Evolutionary conservation across 768 basidiomycete species (phyloP).

Genomic region (Lactifluus volemus): DNA sequence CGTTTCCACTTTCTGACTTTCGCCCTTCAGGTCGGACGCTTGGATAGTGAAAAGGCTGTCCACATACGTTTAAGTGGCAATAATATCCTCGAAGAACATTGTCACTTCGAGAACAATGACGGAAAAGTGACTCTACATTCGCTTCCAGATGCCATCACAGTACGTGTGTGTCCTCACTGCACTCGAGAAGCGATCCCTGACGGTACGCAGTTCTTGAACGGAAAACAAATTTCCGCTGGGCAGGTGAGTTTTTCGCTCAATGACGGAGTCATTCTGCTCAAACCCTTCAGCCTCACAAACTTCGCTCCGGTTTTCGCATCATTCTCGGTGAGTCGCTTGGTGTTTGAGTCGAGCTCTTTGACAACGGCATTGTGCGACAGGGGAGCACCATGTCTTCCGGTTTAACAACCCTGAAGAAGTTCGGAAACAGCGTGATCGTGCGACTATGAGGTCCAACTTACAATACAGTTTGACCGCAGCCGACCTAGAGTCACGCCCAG

Average conservation of each 20-base stretch:
- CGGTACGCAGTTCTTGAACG: constrained; percentile 74
- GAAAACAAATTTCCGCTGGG: constrained; percentile 71
- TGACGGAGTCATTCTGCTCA: not conserved
- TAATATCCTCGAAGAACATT: constrained; percentile 89
- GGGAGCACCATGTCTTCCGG: constrained; percentile 95
- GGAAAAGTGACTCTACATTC: constrained; percentile 79
- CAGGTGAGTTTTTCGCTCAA: constrained; percentile 42
- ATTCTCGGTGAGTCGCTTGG: constrained; percentile 64
- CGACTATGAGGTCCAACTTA: constrained; percentile 61
- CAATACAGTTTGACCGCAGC: constrained; percentile 55
- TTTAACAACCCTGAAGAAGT: constrained; percentile 96
- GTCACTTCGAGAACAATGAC: constrained; percentile 79
- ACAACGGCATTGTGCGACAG: constrained; percentile 29
- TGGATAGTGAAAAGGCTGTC: constrained; percentile 72
- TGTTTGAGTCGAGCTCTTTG: not conserved
- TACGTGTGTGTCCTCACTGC: constrained; percentile 29
- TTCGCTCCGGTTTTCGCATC: constrained; percentile 91
- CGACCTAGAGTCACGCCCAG: constrained; percentile 73
- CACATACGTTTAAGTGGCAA: constrained; percentile 90
- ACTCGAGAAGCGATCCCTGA: constrained; percentile 11
- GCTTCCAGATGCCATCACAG: constrained; percentile 75
- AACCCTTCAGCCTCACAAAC: constrained; percentile 53
- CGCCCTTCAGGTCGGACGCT: constrained; percentile 61
- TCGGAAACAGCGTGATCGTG: constrained; percentile 81
- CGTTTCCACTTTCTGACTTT: constrained; percentile 7